Evolutionary conservation across 1,284 basidiomycete species (phyloP).

Genomic region (Trametes versicolor): DNA sequence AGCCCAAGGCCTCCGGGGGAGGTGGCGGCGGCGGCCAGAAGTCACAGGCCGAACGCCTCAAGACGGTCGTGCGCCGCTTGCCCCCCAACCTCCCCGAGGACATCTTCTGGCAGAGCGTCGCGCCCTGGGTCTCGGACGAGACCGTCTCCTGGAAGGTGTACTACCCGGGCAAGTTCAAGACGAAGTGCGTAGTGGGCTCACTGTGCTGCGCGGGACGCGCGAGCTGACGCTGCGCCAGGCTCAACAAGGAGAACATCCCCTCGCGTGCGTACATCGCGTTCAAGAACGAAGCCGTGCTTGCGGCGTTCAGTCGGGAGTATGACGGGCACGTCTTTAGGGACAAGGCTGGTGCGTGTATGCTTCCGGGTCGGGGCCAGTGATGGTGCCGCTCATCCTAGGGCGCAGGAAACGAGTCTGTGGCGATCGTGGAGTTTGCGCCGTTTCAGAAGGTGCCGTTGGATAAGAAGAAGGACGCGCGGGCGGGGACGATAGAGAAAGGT

Average conservation of each 20-base stretch:
- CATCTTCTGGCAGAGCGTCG: slow-evolving; percentile 93
- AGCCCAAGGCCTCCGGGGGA: slow-evolving; percentile 29
- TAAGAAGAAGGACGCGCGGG: slow-evolving; percentile 79
- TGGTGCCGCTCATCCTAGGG: slow-evolving; percentile 4
- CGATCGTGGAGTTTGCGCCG: slow-evolving; percentile 94
- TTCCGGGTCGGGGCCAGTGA: background rate
- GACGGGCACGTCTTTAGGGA: slow-evolving; percentile 94
- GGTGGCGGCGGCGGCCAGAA: slow-evolving; percentile 28
- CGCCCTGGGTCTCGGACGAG: slow-evolving; percentile 84
- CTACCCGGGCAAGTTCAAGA: slow-evolving; percentile 75
- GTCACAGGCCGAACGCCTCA: slow-evolving; percentile 68
- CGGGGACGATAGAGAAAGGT: slow-evolving; percentile 85
- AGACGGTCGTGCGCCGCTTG: slow-evolving; percentile 88
- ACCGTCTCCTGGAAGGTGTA: slow-evolving; percentile 75
- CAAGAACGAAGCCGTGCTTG: slow-evolving; percentile 75
- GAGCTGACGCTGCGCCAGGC: slow-evolving; percentile 47
- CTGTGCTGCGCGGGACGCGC: background rate
- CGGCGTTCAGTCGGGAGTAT: slow-evolving; percentile 85
- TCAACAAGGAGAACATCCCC: slow-evolving; percentile 83
- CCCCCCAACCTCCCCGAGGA: slow-evolving; percentile 94
- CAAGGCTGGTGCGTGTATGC: slow-evolving; percentile 76
- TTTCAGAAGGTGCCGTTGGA: slow-evolving; percentile 86
- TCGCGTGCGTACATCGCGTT: slow-evolving; percentile 96
- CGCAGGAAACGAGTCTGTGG: slow-evolving; percentile 86
- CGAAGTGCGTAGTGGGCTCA: slow-evolving; percentile 60